These are phyloP conservation scores for Pythium chondricola DNA, from an alignment of 352 stramenopile species.

Conservation along the genomic window DNA sequence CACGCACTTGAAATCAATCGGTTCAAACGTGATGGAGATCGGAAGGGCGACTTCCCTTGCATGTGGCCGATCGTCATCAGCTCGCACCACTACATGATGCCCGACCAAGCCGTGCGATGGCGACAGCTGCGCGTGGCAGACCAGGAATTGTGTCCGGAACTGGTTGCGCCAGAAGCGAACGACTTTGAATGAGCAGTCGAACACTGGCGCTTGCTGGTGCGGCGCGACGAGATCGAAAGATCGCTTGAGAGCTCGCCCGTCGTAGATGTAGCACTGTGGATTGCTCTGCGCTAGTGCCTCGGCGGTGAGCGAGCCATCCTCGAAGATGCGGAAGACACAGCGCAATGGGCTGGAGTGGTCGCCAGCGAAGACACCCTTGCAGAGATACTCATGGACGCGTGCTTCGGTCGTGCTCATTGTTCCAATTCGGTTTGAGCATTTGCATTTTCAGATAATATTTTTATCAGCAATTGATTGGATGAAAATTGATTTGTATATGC, in stretches of 20 bases:
- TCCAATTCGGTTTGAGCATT: too few species aligned
- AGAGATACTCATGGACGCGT: constrained; percentile 1
- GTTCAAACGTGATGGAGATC: not conserved
- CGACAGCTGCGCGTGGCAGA: constrained; percentile 10
- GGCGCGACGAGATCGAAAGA: not conserved
- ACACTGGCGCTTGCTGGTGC: not conserved
- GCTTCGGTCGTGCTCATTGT: too few species aligned
- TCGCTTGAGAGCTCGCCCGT: constrained; percentile 3
- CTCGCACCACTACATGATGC: constrained; percentile 11
- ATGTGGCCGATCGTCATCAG: constrained; percentile 3
- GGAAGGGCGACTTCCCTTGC: constrained; percentile 10
- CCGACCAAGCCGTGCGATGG: constrained; percentile 5
- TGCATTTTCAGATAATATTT: too few species aligned
- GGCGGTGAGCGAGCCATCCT: constrained; percentile 4
- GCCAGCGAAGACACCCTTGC: constrained; percentile 5
- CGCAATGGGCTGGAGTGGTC: constrained; percentile 8
- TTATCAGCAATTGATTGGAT: too few species aligned
- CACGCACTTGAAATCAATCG: constrained; percentile 3
- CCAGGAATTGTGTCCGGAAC: constrained; percentile 10
- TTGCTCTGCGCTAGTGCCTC: not conserved
- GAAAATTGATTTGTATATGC: too few species aligned
- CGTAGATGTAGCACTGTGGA: constrained; percentile 8
- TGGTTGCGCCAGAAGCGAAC: constrained; percentile 14
- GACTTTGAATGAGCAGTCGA: constrained; percentile 17
- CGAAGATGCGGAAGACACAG: constrained; percentile 9